A percentile compares a stretch with the other conserved stretches of the same genome.
phyloP scores from a whole-genome alignment of 176 grass and related monocot genomes.

The Eleusine coracana region DNA sequence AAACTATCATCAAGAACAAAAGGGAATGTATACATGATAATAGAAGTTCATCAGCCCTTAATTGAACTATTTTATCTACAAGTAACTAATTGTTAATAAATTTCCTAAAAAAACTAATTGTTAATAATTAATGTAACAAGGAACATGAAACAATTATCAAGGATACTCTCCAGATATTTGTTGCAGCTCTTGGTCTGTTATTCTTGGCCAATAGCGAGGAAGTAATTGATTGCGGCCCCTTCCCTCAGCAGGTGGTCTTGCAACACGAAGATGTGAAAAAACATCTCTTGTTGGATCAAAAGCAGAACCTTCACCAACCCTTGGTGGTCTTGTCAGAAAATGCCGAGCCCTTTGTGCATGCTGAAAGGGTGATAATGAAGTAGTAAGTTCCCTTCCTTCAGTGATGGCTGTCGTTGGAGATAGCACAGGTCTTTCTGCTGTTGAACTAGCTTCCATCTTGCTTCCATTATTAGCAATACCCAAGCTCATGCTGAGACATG shows the following conservation, averaged over 20 bases:
- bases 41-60: not conserved
- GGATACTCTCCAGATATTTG: conserved; percentile 99
- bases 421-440: conserved; percentile 58
- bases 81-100: not conserved
- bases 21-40: not conserved
- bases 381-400: conserved; percentile 67
- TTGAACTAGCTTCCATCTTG: conserved; percentile 61
- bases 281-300: conserved; percentile 75
- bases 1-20: conserved; percentile 1
- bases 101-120: not conserved
- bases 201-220: conserved; percentile 98
- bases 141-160: conserved; percentile 29
- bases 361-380: conserved; percentile 58
- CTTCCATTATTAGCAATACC: conserved; percentile 63
- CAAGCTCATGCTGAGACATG: conserved; percentile 81
- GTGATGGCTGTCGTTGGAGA: conserved; percentile 48
- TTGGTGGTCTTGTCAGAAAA: conserved; percentile 69
- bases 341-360: conserved; percentile 67
- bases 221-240: conserved; percentile 92
- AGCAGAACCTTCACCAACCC: conserved; percentile 49
- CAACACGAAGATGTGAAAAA: conserved; percentile 89
- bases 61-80: not conserved
- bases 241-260: conserved; percentile 92
- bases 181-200: conserved; percentile 98
- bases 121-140: conserved; percentile 1